Percentiles rank a stretch among this genome's conserved stretches.
Conservation (phyloP, 2,329 filamentous ascomycete species). For the Verticillium nubilum region DNA sequence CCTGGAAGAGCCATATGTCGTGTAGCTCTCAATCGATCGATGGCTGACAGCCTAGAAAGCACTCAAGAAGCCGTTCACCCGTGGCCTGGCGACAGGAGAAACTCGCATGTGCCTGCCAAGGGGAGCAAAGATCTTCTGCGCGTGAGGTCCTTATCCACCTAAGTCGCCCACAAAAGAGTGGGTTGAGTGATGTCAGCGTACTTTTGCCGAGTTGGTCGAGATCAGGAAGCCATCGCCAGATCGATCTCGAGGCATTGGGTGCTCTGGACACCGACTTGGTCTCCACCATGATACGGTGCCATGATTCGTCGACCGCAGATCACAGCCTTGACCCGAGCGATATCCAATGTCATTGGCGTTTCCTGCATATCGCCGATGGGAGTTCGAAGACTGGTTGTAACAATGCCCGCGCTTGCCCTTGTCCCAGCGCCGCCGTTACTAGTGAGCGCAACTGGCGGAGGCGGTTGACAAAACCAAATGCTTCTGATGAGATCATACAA, state of each 20-base stretch:
- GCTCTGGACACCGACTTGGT: neutral
- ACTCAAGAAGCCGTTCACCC: neutral
- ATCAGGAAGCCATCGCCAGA: neutral
- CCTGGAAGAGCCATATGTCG: neutral
- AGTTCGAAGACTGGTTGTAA: neutral
- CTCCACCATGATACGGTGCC: neutral
- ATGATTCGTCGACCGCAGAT: neutral
- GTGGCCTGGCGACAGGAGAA: neutral
- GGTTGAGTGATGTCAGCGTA: neutral
- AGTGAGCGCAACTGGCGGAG: neutral
- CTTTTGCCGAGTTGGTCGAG: neutral
- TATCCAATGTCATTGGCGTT: neutral
- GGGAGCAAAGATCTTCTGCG: neutral
- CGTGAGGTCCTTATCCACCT: neutral
- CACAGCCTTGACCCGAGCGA: neutral
- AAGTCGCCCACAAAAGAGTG: neutral
- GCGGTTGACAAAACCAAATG: neutral
- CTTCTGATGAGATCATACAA: neutral
- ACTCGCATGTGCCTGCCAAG: neutral
- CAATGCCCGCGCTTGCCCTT: neutral
- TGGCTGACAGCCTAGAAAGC: neutral
- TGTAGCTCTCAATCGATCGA: neutral
- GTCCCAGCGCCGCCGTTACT: neutral
- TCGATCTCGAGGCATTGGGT: neutral
- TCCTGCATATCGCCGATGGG: neutral